Conservation (phyloP, 192 early-diverging fungal genomes). For the Endogone sp. region DNA sequence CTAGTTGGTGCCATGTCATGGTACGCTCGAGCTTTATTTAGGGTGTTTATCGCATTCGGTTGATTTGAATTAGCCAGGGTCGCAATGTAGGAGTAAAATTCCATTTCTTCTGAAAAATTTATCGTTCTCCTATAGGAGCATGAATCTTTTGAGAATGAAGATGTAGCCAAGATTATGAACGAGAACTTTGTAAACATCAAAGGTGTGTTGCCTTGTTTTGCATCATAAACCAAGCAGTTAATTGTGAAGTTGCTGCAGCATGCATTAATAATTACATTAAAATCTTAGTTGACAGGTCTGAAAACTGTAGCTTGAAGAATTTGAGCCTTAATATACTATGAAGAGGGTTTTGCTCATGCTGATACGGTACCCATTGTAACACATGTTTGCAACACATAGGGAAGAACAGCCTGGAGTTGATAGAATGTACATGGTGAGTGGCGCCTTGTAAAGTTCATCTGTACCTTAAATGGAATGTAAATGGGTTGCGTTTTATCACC, state of each 20-base stretch:
- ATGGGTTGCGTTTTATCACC: too few relatives aligned
- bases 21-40: slow-evolving; percentile 14
- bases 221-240: slow-evolving; percentile 3
- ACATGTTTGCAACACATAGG: slow-evolving; percentile 27
- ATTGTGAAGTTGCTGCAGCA: too few relatives aligned
- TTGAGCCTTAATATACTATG: too few relatives aligned
- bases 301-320: slow-evolving; percentile 3
- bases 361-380: too few relatives aligned
- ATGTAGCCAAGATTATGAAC: slow-evolving; percentile 57
- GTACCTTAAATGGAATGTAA: too few relatives aligned
- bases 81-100: too few relatives aligned
- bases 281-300: slow-evolving; percentile 22
- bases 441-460: too few relatives aligned
- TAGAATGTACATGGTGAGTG: slow-evolving; percentile 53
- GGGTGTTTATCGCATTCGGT: not conserved
- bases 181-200: slow-evolving; percentile 56
- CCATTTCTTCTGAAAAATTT: not conserved
- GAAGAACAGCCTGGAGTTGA: slow-evolving; percentile 63
- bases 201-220: slow-evolving; percentile 25
- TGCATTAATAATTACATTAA: too few relatives aligned
- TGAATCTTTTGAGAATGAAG: slow-evolving; percentile 57
- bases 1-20: slow-evolving; percentile 65
- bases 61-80: too few relatives aligned
- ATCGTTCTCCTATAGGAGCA: slow-evolving; percentile 37
- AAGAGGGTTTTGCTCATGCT: too few relatives aligned